phyloP scores from a whole-genome alignment of 805 yeast genomes.

The Tetrapisispora iriomotensis region DNA sequence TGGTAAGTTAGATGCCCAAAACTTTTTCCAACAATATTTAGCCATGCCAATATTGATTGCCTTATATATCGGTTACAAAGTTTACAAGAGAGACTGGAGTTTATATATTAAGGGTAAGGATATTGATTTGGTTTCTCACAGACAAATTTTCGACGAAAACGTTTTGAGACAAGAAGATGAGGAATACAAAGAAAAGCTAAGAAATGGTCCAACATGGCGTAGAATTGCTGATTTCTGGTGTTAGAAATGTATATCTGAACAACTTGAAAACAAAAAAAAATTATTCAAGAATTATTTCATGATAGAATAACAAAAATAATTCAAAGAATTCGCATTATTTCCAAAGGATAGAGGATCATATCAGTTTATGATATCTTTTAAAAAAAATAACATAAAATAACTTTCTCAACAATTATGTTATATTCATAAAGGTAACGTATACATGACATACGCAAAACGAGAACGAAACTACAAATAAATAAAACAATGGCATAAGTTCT shows the following conservation, averaged over 20 bases:
- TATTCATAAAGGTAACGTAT: too few relatives aligned
- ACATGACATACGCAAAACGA: too few relatives aligned
- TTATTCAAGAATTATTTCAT: too few relatives aligned
- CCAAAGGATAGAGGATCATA: too few relatives aligned
- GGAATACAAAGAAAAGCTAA: constrained; percentile 22
- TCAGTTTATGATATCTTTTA: too few relatives aligned
- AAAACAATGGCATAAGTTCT: too few relatives aligned
- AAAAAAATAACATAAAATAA: too few relatives aligned
- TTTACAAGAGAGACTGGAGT: constrained; percentile 38
- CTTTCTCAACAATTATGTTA: too few relatives aligned
- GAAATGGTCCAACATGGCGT: constrained; percentile 19
- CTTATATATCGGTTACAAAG: constrained; percentile 37
- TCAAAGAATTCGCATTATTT: too few relatives aligned
- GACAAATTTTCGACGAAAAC: constrained; percentile 30
- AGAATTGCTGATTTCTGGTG: constrained; percentile 26
- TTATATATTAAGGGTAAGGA: constrained; percentile 24
- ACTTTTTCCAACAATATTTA: constrained; percentile 38
- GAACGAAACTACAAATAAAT: too few relatives aligned
- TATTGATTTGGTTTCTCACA: constrained; percentile 21
- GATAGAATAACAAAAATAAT: too few relatives aligned
- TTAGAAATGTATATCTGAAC: too few relatives aligned
- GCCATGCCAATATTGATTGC: constrained; percentile 40
- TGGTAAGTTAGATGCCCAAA: constrained; percentile 30
- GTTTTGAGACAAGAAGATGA: constrained; percentile 27
- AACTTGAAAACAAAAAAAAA: background rate